phyloP scores from a whole-genome alignment of 1,139 yeast genomes.

The Kodamaea fungicola region DNA sequence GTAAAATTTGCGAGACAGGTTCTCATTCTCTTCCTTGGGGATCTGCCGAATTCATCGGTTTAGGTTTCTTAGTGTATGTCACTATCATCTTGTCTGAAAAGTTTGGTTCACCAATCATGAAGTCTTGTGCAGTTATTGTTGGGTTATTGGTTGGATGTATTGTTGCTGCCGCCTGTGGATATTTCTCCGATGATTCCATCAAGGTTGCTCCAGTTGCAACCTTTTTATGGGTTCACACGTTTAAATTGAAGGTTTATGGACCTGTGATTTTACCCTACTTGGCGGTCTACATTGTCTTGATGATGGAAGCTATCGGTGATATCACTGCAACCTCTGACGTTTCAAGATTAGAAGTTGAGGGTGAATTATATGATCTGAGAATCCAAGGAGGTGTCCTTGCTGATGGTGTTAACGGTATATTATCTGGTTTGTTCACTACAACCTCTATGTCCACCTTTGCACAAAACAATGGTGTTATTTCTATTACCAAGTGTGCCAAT shows the following conservation, averaged over 20 bases:
- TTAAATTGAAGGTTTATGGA: slow-evolving; percentile 69
- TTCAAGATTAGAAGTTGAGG: slow-evolving; percentile 78
- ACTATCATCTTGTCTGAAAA: slow-evolving; percentile 73
- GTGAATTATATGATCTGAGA: slow-evolving; percentile 74
- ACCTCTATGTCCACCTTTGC: slow-evolving; percentile 90
- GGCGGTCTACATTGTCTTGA: slow-evolving; percentile 73
- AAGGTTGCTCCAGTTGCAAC: slow-evolving; percentile 78
- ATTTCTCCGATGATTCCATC: slow-evolving; percentile 56
- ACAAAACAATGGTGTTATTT: slow-evolving; percentile 90
- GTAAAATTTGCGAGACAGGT: slow-evolving; percentile 42
- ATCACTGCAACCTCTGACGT: slow-evolving; percentile 92
- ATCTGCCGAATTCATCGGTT: slow-evolving; percentile 77
- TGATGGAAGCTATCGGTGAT: slow-evolving; percentile 93
- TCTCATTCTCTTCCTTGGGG: slow-evolving; percentile 69
- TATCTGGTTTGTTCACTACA: slow-evolving; percentile 71
- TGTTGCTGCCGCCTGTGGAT: slow-evolving; percentile 87
- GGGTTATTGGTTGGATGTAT: slow-evolving; percentile 86
- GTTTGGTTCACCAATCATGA: slow-evolving; percentile 94
- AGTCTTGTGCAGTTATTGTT: slow-evolving; percentile 83
- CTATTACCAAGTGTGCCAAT: slow-evolving; percentile 86
- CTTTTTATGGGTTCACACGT: slow-evolving; percentile 84
- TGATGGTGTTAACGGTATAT: slow-evolving; percentile 68
- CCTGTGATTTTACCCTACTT: slow-evolving; percentile 81
- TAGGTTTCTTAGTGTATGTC: slow-evolving; percentile 77
- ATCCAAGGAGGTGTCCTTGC: slow-evolving; percentile 90